phyloP scores from a whole-genome alignment of 2,329 filamentous ascomycete species.

The Massarina eburnea region DNA sequence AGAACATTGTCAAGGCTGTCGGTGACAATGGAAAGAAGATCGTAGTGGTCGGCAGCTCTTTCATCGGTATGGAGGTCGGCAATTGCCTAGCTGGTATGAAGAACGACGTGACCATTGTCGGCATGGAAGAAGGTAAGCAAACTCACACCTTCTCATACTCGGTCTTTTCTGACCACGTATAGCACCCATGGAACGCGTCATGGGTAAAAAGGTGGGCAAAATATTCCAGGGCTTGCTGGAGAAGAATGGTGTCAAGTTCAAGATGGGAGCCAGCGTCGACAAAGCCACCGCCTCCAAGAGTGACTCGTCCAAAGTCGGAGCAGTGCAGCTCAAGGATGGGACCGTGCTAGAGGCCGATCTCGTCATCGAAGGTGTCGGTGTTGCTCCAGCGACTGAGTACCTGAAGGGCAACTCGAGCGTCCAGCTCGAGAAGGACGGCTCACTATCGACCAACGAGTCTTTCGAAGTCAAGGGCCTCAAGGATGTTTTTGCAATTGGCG shows the following conservation, averaged over 20 bases:
- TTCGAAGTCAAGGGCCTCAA: constrained; percentile 75
- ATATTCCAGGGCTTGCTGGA: constrained; percentile 80
- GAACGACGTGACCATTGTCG: constrained; percentile 83
- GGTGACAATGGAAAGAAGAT: constrained; percentile 86
- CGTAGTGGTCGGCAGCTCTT: constrained; percentile 87
- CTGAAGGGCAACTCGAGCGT: constrained; percentile 71
- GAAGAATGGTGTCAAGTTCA: constrained; percentile 85
- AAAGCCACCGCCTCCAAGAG: constrained; percentile 73
- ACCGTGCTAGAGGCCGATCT: constrained; percentile 82
- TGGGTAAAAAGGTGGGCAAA: constrained; percentile 78
- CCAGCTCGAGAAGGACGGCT: constrained; percentile 79
- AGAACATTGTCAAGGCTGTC: constrained; percentile 76
- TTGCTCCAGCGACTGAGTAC: constrained; percentile 81
- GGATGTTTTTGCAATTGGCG: constrained; percentile 89
- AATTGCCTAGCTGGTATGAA: constrained; percentile 73
- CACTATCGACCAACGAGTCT: constrained; percentile 74
- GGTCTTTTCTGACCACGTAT: constrained; percentile 11
- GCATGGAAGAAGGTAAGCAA: constrained; percentile 68
- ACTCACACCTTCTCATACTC: neutral
- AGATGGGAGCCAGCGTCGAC: constrained; percentile 78
- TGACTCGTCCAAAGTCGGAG: constrained; percentile 72
- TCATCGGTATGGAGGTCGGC: constrained; percentile 98
- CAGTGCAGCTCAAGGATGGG: constrained; percentile 82
- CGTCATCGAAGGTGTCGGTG: constrained; percentile 88
- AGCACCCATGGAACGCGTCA: constrained; percentile 80